A percentile compares a stretch with the other conserved stretches of the same genome.
Evolutionary conservation across 768 basidiomycete genomes (phyloP).

Genomic region (Phanerodontia chrysosporium): DNA sequence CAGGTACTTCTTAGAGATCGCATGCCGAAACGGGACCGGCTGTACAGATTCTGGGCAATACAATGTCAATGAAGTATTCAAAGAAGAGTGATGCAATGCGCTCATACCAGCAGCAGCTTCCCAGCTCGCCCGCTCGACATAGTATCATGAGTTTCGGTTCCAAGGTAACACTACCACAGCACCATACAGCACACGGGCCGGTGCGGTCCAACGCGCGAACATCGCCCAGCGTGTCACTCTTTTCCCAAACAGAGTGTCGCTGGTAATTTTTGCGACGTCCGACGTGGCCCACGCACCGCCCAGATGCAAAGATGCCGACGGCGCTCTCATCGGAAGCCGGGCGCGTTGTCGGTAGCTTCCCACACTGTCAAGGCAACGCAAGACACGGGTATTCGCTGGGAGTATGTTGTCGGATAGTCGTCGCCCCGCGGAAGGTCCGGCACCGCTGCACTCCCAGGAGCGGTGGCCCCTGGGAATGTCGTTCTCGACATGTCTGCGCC

Average conservation of each 20-base stretch:
- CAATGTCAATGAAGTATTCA: neutral
- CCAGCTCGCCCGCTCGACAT: too few species aligned
- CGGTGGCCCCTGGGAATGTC: slow-evolving; percentile 1
- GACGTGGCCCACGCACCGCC: neutral
- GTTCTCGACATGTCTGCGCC: neutral
- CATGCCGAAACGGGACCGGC: neutral
- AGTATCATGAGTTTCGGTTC: slow-evolving; percentile 30
- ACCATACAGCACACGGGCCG: neutral
- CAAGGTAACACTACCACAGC: neutral
- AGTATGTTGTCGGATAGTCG: neutral
- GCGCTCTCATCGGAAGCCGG: slow-evolving; percentile 7
- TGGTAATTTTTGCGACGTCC: neutral
- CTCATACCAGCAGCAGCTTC: neutral
- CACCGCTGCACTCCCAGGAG: neutral
- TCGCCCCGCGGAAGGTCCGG: slow-evolving; percentile 3
- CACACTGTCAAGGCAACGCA: slow-evolving; percentile 4
- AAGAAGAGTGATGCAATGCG: neutral
- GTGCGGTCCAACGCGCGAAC: neutral
- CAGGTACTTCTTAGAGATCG: neutral
- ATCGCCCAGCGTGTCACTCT: neutral
- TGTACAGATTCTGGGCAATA: neutral
- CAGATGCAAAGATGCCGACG: neutral
- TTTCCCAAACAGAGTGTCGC: neutral
- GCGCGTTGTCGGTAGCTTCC: neutral
- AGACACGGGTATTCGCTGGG: neutral